These are phyloP conservation scores for Pseudozyma thailandica DNA, from an alignment of 1,284 basidiomycete species.

Conservation along the genomic window DNA sequence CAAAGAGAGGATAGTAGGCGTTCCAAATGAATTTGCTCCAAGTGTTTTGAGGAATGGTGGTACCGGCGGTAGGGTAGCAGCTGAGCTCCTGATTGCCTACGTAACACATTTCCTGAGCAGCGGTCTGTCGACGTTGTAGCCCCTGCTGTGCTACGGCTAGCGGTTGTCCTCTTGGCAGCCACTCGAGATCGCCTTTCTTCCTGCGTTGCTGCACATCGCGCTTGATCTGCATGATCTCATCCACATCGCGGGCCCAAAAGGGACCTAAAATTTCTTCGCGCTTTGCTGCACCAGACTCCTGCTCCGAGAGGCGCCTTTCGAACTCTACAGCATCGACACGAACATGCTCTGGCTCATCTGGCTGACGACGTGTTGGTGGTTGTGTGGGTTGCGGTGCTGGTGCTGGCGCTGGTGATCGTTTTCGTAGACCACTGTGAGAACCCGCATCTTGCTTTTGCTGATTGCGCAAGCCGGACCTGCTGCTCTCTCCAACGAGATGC, in stretches of 20 bases:
- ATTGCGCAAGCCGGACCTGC: slow-evolving; percentile 23
- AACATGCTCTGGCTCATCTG: slow-evolving; percentile 38
- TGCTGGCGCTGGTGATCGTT: slow-evolving; percentile 27
- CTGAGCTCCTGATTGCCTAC: slow-evolving; percentile 59
- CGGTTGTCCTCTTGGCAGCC: slow-evolving; percentile 3
- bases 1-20: slow-evolving; percentile 57
- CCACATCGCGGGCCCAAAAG: slow-evolving; percentile 44
- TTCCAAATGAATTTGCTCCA: slow-evolving; percentile 64
- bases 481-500: slow-evolving; percentile 44
- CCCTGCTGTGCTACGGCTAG: neutral
- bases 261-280: slow-evolving; percentile 43
- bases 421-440: neutral
- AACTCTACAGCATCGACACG: slow-evolving; percentile 22
- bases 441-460: slow-evolving; percentile 9
- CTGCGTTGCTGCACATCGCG: slow-evolving; percentile 13
- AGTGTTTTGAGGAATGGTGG: slow-evolving; percentile 43
- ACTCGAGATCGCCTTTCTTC: slow-evolving; percentile 1
- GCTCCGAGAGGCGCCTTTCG: slow-evolving; percentile 14
- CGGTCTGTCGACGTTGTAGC: slow-evolving; percentile 49
- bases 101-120: slow-evolving; percentile 48
- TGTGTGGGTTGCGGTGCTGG: slow-evolving; percentile 30
- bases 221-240: slow-evolving; percentile 39
- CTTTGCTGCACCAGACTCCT: slow-evolving; percentile 4
- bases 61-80: slow-evolving; percentile 55
- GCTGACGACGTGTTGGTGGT: slow-evolving; percentile 31